Conservation (phyloP, 805 yeast species). For the Wickerhamomyces xylosicus region DNA sequence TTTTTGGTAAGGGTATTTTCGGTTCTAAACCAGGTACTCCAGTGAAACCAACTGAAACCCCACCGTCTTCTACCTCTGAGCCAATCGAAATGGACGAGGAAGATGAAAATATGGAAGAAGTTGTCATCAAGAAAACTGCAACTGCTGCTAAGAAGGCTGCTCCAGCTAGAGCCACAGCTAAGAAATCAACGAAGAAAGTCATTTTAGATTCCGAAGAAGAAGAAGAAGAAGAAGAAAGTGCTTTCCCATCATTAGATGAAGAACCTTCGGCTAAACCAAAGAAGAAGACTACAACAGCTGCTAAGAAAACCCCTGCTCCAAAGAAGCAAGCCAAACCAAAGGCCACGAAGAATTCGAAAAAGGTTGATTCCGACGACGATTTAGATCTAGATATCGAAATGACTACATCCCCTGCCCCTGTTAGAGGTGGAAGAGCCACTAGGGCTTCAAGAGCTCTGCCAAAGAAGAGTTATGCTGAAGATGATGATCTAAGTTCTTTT, state of each 20-base stretch:
- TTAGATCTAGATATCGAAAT: constrained; percentile 1
- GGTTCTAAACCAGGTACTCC: constrained; percentile 13
- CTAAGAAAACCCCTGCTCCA: constrained; percentile 4
- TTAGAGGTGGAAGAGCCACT: not conserved
- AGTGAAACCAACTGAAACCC: constrained; percentile 2
- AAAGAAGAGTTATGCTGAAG: constrained; percentile 5
- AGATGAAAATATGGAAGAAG: constrained; percentile 7
- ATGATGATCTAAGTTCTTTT: constrained; percentile 8
- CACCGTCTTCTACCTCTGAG: not conserved
- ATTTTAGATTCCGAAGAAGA: not conserved
- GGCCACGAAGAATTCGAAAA: constrained; percentile 4
- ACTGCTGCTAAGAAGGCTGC: constrained; percentile 2
- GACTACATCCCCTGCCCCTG: constrained; percentile 1
- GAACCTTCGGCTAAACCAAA: not conserved
- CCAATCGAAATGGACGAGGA: constrained; percentile 3
- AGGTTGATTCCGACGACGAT: not conserved
- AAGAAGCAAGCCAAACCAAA: constrained; percentile 4
- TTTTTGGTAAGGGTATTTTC: constrained; percentile 26
- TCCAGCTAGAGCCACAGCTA: not conserved
- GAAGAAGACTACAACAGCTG: constrained; percentile 5
- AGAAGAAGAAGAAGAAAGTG: not conserved
- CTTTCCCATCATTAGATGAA: not conserved
- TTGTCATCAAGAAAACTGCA: constrained; percentile 5
- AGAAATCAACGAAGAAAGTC: not conserved
- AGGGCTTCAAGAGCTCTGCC: not conserved